These are phyloP conservation scores for Lactuca sativa DNA, from an alignment of 129 eudicot species.

Conservation along the genomic window DNA sequence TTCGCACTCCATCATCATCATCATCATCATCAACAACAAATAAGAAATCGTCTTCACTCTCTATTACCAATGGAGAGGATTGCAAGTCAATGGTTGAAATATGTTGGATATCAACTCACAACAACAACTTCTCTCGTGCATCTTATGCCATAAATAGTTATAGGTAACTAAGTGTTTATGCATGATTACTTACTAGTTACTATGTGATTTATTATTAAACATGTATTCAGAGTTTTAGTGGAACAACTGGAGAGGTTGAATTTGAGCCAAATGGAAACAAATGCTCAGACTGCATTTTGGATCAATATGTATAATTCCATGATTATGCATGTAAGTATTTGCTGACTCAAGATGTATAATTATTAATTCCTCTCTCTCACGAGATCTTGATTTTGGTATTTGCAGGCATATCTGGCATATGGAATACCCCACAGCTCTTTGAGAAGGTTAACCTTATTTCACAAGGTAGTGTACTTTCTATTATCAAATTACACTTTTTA, in stretches of 20 bases:
- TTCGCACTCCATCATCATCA: slow-evolving; percentile 45
- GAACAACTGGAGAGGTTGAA: slow-evolving; percentile 80
- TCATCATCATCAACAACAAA: slow-evolving; percentile 37
- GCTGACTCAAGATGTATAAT: slow-evolving; percentile 1
- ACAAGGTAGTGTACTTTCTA: slow-evolving; percentile 63
- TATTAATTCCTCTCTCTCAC: neutral
- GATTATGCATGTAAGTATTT: slow-evolving; percentile 75
- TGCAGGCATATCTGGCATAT: slow-evolving; percentile 85
- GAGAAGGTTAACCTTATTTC: slow-evolving; percentile 87
- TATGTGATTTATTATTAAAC: too few species aligned
- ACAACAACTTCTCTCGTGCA: slow-evolving; percentile 65
- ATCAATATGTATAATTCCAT: slow-evolving; percentile 84
- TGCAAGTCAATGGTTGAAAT: slow-evolving; percentile 59
- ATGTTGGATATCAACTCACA: slow-evolving; percentile 69
- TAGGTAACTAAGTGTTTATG: slow-evolving; percentile 39
- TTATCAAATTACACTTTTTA: neutral
- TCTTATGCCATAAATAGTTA: slow-evolving; percentile 74
- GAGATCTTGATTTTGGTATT: slow-evolving; percentile 10
- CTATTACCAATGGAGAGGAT: slow-evolving; percentile 44
- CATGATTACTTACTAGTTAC: neutral
- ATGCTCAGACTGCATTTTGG: slow-evolving; percentile 85
- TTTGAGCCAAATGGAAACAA: slow-evolving; percentile 55
- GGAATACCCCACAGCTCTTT: slow-evolving; percentile 83
- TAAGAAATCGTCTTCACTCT: slow-evolving; percentile 39
- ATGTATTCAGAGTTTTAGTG: slow-evolving; percentile 55